A percentile compares a stretch with the other conserved stretches of the same genome.
These are phyloP conservation scores for Monosporascus sp. DNA, from an alignment of 2,329 filamentous ascomycete species.

Conservation along the genomic window DNA sequence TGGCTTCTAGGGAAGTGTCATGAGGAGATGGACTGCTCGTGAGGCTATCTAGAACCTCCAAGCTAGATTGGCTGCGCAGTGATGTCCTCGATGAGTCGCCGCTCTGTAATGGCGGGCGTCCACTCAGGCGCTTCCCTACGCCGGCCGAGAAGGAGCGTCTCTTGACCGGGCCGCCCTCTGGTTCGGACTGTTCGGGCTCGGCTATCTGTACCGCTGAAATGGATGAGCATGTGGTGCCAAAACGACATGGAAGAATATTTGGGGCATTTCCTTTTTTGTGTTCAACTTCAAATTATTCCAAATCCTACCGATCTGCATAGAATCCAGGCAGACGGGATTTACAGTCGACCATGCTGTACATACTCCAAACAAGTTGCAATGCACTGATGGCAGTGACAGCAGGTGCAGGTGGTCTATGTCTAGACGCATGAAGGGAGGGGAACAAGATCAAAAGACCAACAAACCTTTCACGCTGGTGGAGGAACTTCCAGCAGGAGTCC, in stretches of 20 bases:
- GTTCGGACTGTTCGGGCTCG: constrained; percentile 37
- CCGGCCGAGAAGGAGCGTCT: constrained; percentile 39
- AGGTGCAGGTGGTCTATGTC: background rate
- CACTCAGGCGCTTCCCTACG: constrained; percentile 38
- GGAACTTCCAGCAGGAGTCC: constrained; percentile 13
- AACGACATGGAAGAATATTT: background rate
- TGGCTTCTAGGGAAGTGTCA: constrained; percentile 18
- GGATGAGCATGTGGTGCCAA: constrained; percentile 10
- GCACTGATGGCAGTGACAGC: background rate
- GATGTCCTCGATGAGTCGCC: constrained; percentile 40
- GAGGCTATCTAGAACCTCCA: constrained; percentile 26
- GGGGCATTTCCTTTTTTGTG: background rate
- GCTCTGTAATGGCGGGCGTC: constrained; percentile 31
- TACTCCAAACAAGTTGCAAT: background rate
- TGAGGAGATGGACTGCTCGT: constrained; percentile 19
- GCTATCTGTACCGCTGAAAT: constrained; percentile 51
- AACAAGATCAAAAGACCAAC: constrained; percentile 9
- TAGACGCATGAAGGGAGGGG: background rate
- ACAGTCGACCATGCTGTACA: background rate
- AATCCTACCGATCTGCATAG: background rate
- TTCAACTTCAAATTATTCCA: background rate
- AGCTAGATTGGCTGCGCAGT: constrained; percentile 30
- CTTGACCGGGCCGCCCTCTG: constrained; percentile 28
- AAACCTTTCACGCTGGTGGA: constrained; percentile 21
- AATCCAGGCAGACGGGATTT: background rate